Evolutionary conservation across 2,329 filamentous ascomycete genomes (phyloP), one percentile per base, ranked within the genome.

Genomic region (Biscogniauxia marginata): DNA sequence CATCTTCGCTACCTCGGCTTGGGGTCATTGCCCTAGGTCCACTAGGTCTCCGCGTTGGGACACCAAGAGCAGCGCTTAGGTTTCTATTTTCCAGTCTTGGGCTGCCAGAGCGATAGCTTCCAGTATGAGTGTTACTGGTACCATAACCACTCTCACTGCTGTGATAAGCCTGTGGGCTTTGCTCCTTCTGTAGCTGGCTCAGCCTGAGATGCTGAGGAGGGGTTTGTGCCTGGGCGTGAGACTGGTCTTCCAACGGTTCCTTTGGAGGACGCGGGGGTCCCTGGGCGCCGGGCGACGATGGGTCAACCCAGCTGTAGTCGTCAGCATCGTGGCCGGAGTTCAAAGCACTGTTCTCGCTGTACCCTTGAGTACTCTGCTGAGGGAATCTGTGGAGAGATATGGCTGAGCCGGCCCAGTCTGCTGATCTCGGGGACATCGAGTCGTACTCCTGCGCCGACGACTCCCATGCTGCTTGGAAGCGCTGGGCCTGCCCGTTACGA

Each of bases 401-500:
- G 47, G 77, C 79, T 1, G 85, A 88, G 11, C 83, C 81, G 6
- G 78, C 83, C 84, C 85, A 88, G 53, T 87, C 83, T 0, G 83
- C 75, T 0, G 84, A 87, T 52, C 75, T 76, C 3, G 84, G 85
- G 24, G 84, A 85, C 75, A 79, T 79, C 1, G 78, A 76, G 61
- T 85, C 83, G 67, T 84, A 92, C 54, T 86, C 82, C 53, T 88
- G 82, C 3, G 89, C 90, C 58, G 89, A 87, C 7, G 81, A 84
- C 74, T 93, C 90, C 19, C 93, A 79, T 1, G 87, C 84, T 22
- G 84, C 88, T 65, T 89, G 86, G 72, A 91, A 90, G 22, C 87
- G 85, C 69, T 88, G 84, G 0, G 87, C 90, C 54, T 89, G 86
- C 0, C 89, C 89, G 18, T 84, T 85, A 23, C 88, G 80, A 7